phyloP scores from a whole-genome alignment of 2,329 filamentous ascomycete species.

The Cladosporium halotolerans region DNA sequence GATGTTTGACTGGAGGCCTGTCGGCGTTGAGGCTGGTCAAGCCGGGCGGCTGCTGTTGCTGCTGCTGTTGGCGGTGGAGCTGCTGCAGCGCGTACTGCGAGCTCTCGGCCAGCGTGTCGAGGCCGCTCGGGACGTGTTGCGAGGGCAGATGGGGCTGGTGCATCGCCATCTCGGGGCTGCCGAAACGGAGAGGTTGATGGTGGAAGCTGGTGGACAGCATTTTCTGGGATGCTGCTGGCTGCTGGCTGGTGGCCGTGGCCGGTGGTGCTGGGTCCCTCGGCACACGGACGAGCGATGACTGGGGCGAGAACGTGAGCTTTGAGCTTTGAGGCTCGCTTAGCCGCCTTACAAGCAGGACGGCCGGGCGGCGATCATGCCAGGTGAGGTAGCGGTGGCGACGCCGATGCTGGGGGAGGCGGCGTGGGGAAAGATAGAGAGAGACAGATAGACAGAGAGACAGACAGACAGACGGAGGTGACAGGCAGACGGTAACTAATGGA shows the following conservation, averaged over 20 bases:
- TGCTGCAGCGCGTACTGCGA: slow-evolving; percentile 71
- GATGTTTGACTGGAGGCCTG: slow-evolving; percentile 18
- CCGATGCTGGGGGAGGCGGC: not conserved
- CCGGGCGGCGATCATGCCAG: slow-evolving; percentile 6
- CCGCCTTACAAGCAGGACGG: slow-evolving; percentile 8
- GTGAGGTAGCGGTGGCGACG: not conserved
- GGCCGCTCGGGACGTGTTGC: slow-evolving; percentile 19
- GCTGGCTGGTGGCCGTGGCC: not conserved
- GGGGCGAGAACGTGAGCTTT: slow-evolving; percentile 7
- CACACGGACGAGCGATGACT: slow-evolving; percentile 11
- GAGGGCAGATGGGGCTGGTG: slow-evolving; percentile 18
- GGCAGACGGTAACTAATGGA: no score
- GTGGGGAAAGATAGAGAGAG: not conserved
- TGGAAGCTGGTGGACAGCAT: slow-evolving; percentile 26
- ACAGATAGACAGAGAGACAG: not conserved
- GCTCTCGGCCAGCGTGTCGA: slow-evolving; percentile 60
- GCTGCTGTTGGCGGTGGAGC: slow-evolving; percentile 51
- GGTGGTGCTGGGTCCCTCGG: slow-evolving; percentile 2
- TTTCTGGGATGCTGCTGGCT: slow-evolving; percentile 11
- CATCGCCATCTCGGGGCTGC: slow-evolving; percentile 22
- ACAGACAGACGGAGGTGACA: no score
- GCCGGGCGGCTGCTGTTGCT: slow-evolving; percentile 31
- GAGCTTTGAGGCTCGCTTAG: slow-evolving; percentile 12
- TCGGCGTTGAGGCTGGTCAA: slow-evolving; percentile 28
- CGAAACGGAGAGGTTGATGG: slow-evolving; percentile 22